Percentiles rank a stretch among this genome's conserved stretches.
Evolutionary conservation across 1,284 basidiomycete species (phyloP).

Genomic region (Sporisorium reilianum): DNA sequence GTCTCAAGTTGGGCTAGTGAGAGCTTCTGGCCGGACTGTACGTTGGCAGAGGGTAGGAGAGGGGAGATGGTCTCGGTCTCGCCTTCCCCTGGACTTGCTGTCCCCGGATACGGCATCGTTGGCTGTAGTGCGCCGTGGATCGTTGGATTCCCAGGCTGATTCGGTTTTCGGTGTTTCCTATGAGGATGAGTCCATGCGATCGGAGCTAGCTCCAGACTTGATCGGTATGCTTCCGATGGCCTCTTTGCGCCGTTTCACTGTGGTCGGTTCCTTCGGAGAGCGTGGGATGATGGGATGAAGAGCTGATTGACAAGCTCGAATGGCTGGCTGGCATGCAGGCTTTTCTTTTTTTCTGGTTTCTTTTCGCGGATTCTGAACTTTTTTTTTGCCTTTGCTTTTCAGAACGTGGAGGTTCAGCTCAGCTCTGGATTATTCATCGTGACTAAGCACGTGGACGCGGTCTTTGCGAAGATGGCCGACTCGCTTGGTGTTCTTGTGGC

Average conservation of each 20-base stretch:
- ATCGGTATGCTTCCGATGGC: neutral
- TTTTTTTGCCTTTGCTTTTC: slow-evolving; percentile 3
- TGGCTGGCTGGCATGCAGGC: neutral
- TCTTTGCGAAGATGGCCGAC: neutral
- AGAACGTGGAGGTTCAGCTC: slow-evolving; percentile 15
- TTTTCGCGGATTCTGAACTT: slow-evolving; percentile 6
- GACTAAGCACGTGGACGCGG: slow-evolving; percentile 7
- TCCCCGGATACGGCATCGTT: slow-evolving; percentile 53
- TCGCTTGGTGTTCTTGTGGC: neutral
- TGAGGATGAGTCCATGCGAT: neutral
- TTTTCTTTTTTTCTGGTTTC: neutral
- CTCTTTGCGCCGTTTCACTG: neutral
- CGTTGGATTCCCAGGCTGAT: neutral
- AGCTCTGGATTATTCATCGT: slow-evolving; percentile 3
- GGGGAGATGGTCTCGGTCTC: slow-evolving; percentile 48
- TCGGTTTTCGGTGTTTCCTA: neutral
- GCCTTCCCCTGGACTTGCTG: slow-evolving; percentile 48
- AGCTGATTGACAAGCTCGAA: slow-evolving; percentile 7
- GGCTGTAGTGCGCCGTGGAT: neutral
- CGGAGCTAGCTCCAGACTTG: neutral
- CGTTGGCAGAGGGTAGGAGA: slow-evolving; percentile 38
- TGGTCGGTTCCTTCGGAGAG: slow-evolving; percentile 3
- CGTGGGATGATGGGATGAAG: slow-evolving; percentile 5
- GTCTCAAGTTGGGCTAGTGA: slow-evolving; percentile 23
- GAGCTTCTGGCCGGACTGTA: slow-evolving; percentile 10